Evolutionary conservation across 139 green algal species (phyloP).

Genomic region (Diplosphaera chodatii): DNA sequence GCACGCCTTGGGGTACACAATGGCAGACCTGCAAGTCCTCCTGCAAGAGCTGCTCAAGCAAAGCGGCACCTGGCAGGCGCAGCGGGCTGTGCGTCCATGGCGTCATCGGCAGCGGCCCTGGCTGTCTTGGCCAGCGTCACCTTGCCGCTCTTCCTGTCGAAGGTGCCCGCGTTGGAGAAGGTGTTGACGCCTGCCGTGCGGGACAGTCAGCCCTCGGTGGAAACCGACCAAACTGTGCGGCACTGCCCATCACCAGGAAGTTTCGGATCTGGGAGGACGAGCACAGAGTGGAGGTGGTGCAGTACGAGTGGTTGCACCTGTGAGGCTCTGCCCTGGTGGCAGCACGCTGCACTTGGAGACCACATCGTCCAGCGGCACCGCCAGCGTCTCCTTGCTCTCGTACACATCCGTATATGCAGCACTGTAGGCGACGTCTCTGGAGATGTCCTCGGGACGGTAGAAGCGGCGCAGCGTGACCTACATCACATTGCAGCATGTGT

Average conservation of each 20-base stretch:
- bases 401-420: constrained; percentile 73
- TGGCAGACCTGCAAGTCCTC: too few relatives aligned
- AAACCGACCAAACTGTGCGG: too few relatives aligned
- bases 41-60: too few relatives aligned
- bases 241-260: too few relatives aligned
- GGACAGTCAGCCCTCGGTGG: too few relatives aligned
- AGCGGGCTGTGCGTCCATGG: neutral
- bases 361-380: constrained; percentile 44
- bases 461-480: constrained; percentile 65
- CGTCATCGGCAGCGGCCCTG: neutral
- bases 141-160: constrained; percentile 32
- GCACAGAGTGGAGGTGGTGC: too few relatives aligned
- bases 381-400: constrained; percentile 41
- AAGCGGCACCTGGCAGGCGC: neutral
- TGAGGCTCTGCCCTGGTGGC: neutral
- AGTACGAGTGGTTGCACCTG: constrained; percentile 5
- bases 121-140: neutral
- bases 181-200: constrained; percentile 25
- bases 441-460: constrained; percentile 87
- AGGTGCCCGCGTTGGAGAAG: constrained; percentile 42
- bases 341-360: constrained; percentile 49
- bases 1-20: too few relatives aligned
- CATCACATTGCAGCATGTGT: neutral
- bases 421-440: constrained; percentile 59
- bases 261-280: too few relatives aligned